phyloP scores from a whole-genome alignment of 1,284 basidiomycete species.

The Cryptococcus sp. region DNA sequence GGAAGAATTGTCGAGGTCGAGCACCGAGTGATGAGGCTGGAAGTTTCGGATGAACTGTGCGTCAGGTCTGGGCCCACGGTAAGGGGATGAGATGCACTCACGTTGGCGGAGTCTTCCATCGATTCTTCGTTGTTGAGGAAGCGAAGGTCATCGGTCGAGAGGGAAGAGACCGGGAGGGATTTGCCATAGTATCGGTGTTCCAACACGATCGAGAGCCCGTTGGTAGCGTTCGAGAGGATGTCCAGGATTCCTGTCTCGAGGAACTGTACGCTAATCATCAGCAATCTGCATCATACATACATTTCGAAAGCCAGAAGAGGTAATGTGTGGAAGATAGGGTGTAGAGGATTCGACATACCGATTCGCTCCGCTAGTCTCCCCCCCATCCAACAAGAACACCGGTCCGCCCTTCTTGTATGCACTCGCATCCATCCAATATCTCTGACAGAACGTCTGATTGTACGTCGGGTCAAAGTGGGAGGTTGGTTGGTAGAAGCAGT shows the following conservation, averaged over 20 bases:
- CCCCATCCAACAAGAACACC: conserved; percentile 74
- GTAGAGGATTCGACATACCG: conserved; percentile 19
- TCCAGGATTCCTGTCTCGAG: conserved; percentile 66
- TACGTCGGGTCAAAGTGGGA: conserved; percentile 56
- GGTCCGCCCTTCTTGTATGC: conserved; percentile 72
- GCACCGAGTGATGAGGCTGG: conserved; percentile 56
- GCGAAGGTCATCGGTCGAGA: conserved; percentile 74
- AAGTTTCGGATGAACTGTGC: conserved; percentile 74
- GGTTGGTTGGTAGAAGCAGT: conserved; percentile 74
- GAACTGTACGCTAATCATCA: conserved; percentile 38
- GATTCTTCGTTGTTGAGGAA: conserved; percentile 84
- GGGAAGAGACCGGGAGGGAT: conserved; percentile 60
- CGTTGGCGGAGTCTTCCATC: conserved; percentile 77
- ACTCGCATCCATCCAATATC: conserved; percentile 82
- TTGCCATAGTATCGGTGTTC: conserved; percentile 68
- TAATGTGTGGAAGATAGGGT: not conserved
- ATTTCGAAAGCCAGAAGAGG: not conserved
- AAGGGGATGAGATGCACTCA: conserved; percentile 8
- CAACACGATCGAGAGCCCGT: conserved; percentile 76
- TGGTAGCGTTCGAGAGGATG: conserved; percentile 73
- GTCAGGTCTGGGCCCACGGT: conserved; percentile 1
- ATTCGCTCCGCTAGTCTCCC: conserved; percentile 58
- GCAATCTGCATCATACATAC: not conserved
- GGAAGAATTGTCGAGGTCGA: conserved; percentile 60
- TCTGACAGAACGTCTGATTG: conserved; percentile 50